Percentiles rank a stretch among this genome's conserved stretches.
Evolutionary conservation across 2,329 filamentous ascomycete species (phyloP).

Genomic region (Colletotrichum liriopes): DNA sequence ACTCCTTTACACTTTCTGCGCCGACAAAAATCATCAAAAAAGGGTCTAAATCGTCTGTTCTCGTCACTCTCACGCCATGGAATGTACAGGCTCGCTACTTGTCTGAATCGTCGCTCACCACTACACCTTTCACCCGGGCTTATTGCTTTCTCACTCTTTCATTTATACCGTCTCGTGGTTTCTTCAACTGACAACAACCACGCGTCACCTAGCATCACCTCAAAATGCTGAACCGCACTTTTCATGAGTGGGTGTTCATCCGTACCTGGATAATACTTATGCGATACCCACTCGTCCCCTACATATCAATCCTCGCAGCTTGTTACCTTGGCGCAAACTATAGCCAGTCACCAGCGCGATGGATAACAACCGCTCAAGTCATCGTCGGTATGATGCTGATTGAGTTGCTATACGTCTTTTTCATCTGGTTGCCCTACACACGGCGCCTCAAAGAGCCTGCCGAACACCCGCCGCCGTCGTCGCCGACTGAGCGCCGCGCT

Average conservation of each 20-base stretch:
- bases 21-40: neutral
- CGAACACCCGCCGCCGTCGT: constrained; percentile 58
- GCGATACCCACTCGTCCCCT: constrained; percentile 65
- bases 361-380: constrained; percentile 45
- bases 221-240: constrained; percentile 31
- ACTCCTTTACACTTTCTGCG: neutral
- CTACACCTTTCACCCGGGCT: neutral
- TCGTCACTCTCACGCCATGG: neutral
- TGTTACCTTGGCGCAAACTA: constrained; percentile 45
- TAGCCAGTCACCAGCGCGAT: constrained; percentile 45
- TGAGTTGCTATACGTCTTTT: constrained; percentile 61
- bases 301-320: constrained; percentile 49
- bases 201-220: neutral
- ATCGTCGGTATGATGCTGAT: constrained; percentile 46
- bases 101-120: neutral
- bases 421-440: constrained; percentile 61
- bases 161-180: neutral
- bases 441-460: constrained; percentile 56
- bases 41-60: neutral
- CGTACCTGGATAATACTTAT: constrained; percentile 63
- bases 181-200: neutral
- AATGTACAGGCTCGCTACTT: neutral
- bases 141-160: neutral
- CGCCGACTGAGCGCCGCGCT: constrained; percentile 63
- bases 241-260: constrained; percentile 55